A percentile compares a stretch with the other conserved stretches of the same genome.
Evolutionary conservation across 2,329 filamentous ascomycete species (phyloP).

Genomic region (Hymenoscyphus fructigenus): DNA sequence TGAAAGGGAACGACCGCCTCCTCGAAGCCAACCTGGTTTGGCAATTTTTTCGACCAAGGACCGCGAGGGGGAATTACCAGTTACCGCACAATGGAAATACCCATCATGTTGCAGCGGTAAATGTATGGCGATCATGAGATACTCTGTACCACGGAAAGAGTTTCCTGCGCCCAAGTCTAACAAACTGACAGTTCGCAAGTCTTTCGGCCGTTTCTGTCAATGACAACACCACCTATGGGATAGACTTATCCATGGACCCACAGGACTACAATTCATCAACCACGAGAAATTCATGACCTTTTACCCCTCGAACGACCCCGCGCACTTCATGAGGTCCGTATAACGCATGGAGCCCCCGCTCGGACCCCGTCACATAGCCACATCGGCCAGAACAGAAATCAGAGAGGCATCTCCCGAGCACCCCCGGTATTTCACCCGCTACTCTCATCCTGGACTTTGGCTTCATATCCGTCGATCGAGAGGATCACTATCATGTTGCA

Average conservation of each 20-base stretch:
- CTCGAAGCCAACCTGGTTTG: background rate
- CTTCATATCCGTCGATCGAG: background rate
- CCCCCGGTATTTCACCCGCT: too few species aligned
- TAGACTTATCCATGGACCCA: background rate
- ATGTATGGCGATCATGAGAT: background rate
- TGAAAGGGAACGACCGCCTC: background rate
- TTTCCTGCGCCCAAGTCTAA: background rate
- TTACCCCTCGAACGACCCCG: background rate
- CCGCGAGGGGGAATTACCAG: background rate
- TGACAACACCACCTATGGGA: background rate
- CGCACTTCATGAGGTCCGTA: background rate
- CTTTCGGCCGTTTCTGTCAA: background rate
- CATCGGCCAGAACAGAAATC: background rate
- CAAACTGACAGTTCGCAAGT: background rate
- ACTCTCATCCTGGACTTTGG: background rate
- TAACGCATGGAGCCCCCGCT: background rate
- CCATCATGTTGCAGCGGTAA: too few species aligned
- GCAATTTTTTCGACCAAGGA: background rate
- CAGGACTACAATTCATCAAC: background rate
- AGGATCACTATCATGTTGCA: background rate
- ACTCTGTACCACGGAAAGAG: background rate
- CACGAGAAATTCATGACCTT: background rate
- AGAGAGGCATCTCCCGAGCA: background rate
- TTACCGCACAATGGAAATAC: background rate
- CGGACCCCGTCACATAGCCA: background rate